Evolutionary conservation across 768 basidiomycete genomes (phyloP).

Genomic region (Termitomyces sp.): DNA sequence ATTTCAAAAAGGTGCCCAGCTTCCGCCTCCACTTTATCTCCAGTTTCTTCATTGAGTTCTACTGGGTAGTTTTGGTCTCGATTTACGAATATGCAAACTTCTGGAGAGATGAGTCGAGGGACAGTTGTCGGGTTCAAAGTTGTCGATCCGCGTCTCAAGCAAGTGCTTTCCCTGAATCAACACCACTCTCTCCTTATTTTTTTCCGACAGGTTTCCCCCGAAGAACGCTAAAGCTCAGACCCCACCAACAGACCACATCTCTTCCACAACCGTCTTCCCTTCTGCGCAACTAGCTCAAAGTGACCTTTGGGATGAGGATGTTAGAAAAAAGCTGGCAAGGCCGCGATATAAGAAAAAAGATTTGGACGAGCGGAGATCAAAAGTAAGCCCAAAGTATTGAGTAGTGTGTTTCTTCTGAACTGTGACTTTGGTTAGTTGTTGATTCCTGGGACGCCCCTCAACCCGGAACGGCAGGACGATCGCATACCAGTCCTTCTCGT

Average conservation of each 20-base stretch:
- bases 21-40: neutral
- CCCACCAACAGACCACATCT: slow-evolving; percentile 23
- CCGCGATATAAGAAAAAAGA: slow-evolving; percentile 82
- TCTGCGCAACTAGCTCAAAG: slow-evolving; percentile 58
- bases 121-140: slow-evolving; percentile 76
- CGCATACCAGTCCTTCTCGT: slow-evolving; percentile 82
- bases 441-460: slow-evolving; percentile 74
- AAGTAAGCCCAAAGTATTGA: slow-evolving; percentile 41
- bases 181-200: neutral
- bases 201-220: slow-evolving; percentile 70
- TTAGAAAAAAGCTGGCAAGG: slow-evolving; percentile 50
- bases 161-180: slow-evolving; percentile 20
- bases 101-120: slow-evolving; percentile 68
- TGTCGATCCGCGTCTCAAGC: slow-evolving; percentile 84
- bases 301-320: slow-evolving; percentile 69
- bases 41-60: neutral
- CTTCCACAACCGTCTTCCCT: slow-evolving; percentile 46
- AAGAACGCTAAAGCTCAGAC: slow-evolving; percentile 57
- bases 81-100: slow-evolving; percentile 57
- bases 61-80: slow-evolving; percentile 63
- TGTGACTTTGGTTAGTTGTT: slow-evolving; percentile 47
- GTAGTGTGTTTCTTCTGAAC: neutral
- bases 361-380: slow-evolving; percentile 76
- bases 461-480: slow-evolving; percentile 71
- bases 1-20: slow-evolving; percentile 55